A percentile compares a stretch with the other conserved stretches of the same genome.
Evolutionary conservation across 441 rosid species (phyloP).

Genomic region (Raphanus hybrid): DNA sequence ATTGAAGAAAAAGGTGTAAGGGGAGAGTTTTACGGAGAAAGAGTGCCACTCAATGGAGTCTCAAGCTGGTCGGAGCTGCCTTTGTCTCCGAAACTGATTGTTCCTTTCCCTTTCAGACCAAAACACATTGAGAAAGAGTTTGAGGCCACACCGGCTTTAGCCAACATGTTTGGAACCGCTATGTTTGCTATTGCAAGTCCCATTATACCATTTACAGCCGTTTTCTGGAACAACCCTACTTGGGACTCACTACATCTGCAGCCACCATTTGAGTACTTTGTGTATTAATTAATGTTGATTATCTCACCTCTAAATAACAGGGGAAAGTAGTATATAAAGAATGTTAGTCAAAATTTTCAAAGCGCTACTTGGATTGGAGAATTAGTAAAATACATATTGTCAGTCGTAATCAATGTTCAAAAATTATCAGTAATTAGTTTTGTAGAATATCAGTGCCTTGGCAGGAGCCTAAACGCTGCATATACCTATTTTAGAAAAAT

Average conservation of each 20-base stretch:
- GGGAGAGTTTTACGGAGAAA: slow-evolving; percentile 9
- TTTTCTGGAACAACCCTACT: slow-evolving; percentile 69
- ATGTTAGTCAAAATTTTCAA: neutral
- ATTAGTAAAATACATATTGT: neutral
- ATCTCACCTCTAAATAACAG: neutral
- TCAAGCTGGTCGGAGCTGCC: slow-evolving; percentile 80
- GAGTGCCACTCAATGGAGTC: slow-evolving; percentile 65
- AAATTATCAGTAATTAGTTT: no score
- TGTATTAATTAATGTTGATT: neutral
- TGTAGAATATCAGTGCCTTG: no score
- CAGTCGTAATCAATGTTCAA: neutral
- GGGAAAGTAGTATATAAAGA: neutral
- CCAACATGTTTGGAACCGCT: slow-evolving; percentile 88
- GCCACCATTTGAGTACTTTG: slow-evolving; percentile 11
- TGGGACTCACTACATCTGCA: slow-evolving; percentile 79
- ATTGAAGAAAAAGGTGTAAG: neutral
- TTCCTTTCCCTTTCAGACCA: slow-evolving; percentile 66
- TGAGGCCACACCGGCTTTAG: slow-evolving; percentile 57
- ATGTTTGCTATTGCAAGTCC: slow-evolving; percentile 73
- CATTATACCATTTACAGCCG: slow-evolving; percentile 86
- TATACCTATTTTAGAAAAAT: no score
- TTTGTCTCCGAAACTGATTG: slow-evolving; percentile 91
- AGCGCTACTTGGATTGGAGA: neutral
- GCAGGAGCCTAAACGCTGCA: no score
- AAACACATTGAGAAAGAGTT: slow-evolving; percentile 96